Percentiles rank a stretch among this genome's conserved stretches.
phyloP scores from a whole-genome alignment of 495 filamentous ascomycete species.

The Astrothelium macrocarpum region DNA sequence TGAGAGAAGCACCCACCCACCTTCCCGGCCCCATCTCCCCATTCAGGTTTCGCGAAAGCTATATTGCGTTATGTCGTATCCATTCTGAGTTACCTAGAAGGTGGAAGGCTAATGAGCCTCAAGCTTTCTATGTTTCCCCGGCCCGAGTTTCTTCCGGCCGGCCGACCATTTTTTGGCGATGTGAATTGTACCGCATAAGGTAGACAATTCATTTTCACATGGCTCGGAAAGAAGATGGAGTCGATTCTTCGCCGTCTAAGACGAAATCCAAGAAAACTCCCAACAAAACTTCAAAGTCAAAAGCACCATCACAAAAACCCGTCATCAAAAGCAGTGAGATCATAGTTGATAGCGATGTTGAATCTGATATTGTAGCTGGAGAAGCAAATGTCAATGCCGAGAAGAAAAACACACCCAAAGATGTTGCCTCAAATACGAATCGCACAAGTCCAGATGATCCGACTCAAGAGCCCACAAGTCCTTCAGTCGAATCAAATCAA shows the following conservation, averaged over 20 bases:
- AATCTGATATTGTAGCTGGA: conserved; percentile 12
- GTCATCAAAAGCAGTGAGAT: background rate
- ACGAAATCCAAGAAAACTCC: conserved; percentile 3
- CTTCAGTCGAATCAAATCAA: background rate
- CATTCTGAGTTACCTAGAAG: background rate
- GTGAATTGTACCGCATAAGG: background rate
- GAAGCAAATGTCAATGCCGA: background rate
- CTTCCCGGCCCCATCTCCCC: background rate
- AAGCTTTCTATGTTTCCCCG: no score
- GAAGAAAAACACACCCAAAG: no score
- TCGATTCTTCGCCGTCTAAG: background rate
- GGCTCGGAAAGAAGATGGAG: background rate
- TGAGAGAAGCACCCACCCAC: background rate
- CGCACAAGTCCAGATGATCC: no score
- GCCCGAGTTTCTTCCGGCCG: background rate
- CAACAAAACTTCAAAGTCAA: background rate
- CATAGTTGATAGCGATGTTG: background rate
- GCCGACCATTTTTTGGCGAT: background rate
- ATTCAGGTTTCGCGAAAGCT: background rate
- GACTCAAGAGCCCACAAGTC: background rate
- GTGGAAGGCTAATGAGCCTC: no score
- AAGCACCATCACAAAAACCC: background rate
- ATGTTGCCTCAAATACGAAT: no score
- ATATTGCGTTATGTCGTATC: background rate
- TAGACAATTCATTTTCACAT: background rate